phyloP scores from a whole-genome alignment of 2,329 filamentous ascomycete species.

The Venturia asperata region DNA sequence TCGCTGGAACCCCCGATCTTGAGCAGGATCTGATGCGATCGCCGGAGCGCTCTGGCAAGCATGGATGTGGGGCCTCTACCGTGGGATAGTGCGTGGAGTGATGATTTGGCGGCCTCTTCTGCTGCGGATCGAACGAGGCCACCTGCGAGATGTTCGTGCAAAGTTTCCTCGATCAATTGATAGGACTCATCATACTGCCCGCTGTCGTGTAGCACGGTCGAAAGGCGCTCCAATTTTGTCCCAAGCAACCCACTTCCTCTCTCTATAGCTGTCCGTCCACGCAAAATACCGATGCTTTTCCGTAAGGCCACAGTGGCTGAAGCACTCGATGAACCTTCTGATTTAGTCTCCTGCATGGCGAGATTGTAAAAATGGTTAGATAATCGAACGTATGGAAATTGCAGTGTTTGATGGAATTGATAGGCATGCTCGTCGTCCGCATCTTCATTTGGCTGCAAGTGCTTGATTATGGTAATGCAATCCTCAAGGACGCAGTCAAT shows the following conservation, averaged over 20 bases:
- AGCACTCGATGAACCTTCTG: slow-evolving; percentile 37
- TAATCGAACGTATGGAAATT: slow-evolving; percentile 50
- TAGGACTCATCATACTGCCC: slow-evolving; percentile 52
- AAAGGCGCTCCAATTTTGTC: slow-evolving; percentile 60
- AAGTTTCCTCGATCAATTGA: slow-evolving; percentile 52
- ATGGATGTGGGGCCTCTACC: slow-evolving; percentile 3
- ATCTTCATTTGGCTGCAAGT: slow-evolving; percentile 24
- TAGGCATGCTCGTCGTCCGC: not conserved
- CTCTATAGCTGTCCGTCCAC: slow-evolving; percentile 47
- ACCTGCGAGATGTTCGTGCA: slow-evolving; percentile 53
- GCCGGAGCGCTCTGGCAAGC: not conserved
- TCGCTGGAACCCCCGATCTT: slow-evolving; percentile 38
- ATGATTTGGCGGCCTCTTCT: slow-evolving; percentile 40
- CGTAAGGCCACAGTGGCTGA: slow-evolving; percentile 51
- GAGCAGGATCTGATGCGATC: slow-evolving; percentile 23
- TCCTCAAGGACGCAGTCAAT: slow-evolving; percentile 31
- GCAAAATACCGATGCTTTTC: slow-evolving; percentile 57
- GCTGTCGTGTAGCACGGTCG: slow-evolving; percentile 50
- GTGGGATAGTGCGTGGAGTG: slow-evolving; percentile 35
- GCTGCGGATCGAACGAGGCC: slow-evolving; percentile 52
- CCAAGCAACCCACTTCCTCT: slow-evolving; percentile 54
- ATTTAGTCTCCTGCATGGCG: slow-evolving; percentile 47
- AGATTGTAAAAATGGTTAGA: slow-evolving; percentile 66
- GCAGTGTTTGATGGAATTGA: slow-evolving; percentile 5
- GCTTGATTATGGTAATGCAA: slow-evolving; percentile 27